Evolutionary conservation across 495 filamentous ascomycete species (phyloP).

Genomic region (Thozetella sp.): DNA sequence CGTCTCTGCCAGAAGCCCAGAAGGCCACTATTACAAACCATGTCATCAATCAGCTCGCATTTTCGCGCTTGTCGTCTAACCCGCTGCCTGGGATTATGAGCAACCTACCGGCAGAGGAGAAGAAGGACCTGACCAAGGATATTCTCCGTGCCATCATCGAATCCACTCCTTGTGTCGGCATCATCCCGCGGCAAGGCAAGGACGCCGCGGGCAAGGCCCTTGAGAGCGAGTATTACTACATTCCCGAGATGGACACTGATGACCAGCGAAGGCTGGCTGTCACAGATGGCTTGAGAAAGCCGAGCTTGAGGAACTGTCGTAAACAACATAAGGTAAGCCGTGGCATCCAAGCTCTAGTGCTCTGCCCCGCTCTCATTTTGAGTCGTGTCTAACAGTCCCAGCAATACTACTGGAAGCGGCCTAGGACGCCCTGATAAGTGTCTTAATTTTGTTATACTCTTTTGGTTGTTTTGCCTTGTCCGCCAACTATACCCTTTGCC

Average conservation of each 20-base stretch:
- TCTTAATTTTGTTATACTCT: neutral
- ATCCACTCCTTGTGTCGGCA: conserved; percentile 74
- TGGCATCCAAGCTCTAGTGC: conserved; percentile 10
- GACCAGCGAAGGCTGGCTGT: conserved; percentile 80
- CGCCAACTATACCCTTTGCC: neutral
- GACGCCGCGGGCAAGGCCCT: conserved; percentile 93
- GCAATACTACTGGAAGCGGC: conserved; percentile 96
- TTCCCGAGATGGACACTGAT: conserved; percentile 87
- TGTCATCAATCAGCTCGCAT: conserved; percentile 93
- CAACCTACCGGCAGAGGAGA: conserved; percentile 74
- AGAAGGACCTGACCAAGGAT: conserved; percentile 54
- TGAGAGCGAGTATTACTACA: conserved; percentile 96
- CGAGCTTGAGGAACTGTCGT: conserved; percentile 82
- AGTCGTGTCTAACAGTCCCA: conserved; percentile 31
- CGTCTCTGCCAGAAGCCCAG: conserved; percentile 30
- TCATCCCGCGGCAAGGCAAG: conserved; percentile 89
- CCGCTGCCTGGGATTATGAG: conserved; percentile 85
- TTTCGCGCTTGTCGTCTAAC: conserved; percentile 89
- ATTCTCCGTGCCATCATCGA: conserved; percentile 73
- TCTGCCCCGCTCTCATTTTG: conserved; percentile 4
- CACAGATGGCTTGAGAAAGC: conserved; percentile 81
- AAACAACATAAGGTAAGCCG: conserved; percentile 91
- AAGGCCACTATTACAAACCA: conserved; percentile 67
- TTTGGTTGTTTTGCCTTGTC: neutral
- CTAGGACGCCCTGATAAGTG: conserved; percentile 50